phyloP scores from a whole-genome alignment of 2,329 filamentous ascomycete species.

The Stagonosporopsis tanaceti region DNA sequence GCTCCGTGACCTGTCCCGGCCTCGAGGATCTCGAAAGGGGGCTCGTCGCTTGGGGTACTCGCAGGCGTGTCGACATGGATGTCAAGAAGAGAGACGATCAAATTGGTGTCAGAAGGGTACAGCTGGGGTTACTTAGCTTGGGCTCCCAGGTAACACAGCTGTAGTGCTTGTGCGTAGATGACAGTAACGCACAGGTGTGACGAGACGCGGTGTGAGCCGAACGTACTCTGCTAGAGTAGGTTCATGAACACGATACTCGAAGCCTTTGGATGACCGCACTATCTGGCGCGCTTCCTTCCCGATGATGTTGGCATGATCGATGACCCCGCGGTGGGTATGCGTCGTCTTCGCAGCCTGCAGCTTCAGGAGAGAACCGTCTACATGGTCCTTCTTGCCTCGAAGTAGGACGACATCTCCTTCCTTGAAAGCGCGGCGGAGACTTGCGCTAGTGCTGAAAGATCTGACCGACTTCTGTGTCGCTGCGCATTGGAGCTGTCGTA shows the following conservation, averaged over 20 bases:
- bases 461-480: slow-evolving; percentile 14
- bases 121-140: slow-evolving; percentile 56
- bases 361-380: slow-evolving; percentile 51
- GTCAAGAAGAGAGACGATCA: slow-evolving; percentile 80
- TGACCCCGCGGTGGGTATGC: slow-evolving; percentile 57
- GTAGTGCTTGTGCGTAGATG: neutral
- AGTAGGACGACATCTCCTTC: slow-evolving; percentile 54
- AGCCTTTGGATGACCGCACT: slow-evolving; percentile 63
- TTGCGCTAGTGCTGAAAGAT: slow-evolving; percentile 31
- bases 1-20: slow-evolving; percentile 87
- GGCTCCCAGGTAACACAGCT: neutral
- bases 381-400: slow-evolving; percentile 47
- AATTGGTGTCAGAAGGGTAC: slow-evolving; percentile 76
- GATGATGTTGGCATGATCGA: slow-evolving; percentile 67
- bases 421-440: slow-evolving; percentile 37
- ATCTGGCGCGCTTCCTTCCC: slow-evolving; percentile 67
- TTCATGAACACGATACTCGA: slow-evolving; percentile 64
- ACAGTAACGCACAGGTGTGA: slow-evolving; percentile 71
- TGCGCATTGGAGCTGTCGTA: slow-evolving; percentile 16
- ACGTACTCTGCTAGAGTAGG: slow-evolving; percentile 79
- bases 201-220: slow-evolving; percentile 69
- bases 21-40: slow-evolving; percentile 77
- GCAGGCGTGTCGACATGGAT: slow-evolving; percentile 64
- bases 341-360: slow-evolving; percentile 47
- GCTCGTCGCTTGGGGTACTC: slow-evolving; percentile 45